Evolutionary conservation across 306 rosid genomes (phyloP), one percentile per base, ranked within the genome.

Genomic region (Bauhinia variegata): DNA sequence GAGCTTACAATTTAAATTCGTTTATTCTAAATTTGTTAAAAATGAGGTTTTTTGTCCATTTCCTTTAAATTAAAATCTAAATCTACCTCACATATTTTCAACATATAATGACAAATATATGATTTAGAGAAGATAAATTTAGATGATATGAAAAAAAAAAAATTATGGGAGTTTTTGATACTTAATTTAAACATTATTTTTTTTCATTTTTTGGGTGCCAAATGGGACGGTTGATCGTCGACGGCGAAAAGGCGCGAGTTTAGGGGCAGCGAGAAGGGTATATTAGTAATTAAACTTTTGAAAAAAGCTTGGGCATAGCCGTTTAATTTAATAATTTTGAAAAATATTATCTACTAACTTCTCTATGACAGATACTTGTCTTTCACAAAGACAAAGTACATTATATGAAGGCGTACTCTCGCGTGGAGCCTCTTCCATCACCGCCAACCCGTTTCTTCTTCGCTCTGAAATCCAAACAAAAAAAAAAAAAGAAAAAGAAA

Each of bases 301-400:
- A 11, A 6, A 3, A 11, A 46, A 18, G 60, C 30, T 63, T 61
- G 38, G 6, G 7, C 67, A 61, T 78, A 79, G 87, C 86, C 81
- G 88, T 79, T 84, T 79, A 71, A 66, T 79, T 84, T 79, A 71
- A 66, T 76, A 68, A 54, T 36, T 80, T 80, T 70, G 72, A 80
- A 78, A 81, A 73, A 32, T 36, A 23, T 55, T 66, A 75, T 67
- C 49, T 8, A 44, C 68, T 68, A 54, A 71, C 59, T 66, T 34
- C 32, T 28, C 15, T 16, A 11, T 57, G 72, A 50, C 57, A 8
- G 36, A n/a, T 65, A 13, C 53, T 43, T 16, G 28, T 74, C 10
- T 39, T 73, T 61, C 18, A 16, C 33, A 59, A 39, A 57, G 74
- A n/a, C 68, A 63, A 37, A 63, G 72, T 51, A 56, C 68, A 23